Conservation (phyloP, 2,329 filamentous ascomycete genomes). For the Pseudogymnoascus sp. region DNA sequence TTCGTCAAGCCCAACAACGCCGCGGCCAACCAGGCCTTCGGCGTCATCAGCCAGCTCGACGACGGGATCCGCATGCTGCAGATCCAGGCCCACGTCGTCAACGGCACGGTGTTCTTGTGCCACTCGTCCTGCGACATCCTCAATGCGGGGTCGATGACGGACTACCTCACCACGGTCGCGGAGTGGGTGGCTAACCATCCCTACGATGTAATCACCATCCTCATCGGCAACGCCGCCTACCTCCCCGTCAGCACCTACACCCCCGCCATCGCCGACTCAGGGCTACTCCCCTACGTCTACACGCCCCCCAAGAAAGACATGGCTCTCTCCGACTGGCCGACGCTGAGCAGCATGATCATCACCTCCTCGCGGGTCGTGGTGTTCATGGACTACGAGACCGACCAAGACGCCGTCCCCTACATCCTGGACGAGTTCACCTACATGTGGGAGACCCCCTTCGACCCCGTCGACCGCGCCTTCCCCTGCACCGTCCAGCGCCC, state of each 20-base stretch:
- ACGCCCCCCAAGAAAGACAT: constrained; percentile 63
- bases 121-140: constrained; percentile 78
- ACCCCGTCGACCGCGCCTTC: constrained; percentile 52
- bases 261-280: constrained; percentile 60
- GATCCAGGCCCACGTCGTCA: constrained; percentile 55
- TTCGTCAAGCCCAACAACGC: constrained; percentile 64
- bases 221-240: constrained; percentile 78
- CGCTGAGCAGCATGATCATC: constrained; percentile 67
- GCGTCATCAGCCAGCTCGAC: constrained; percentile 63
- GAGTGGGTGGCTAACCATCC: constrained; percentile 69
- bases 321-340: constrained; percentile 72
- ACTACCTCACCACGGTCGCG: constrained; percentile 61
- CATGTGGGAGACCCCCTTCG: constrained; percentile 87
- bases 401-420: constrained; percentile 73
- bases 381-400: constrained; percentile 74
- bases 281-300: constrained; percentile 67
- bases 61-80: constrained; percentile 64
- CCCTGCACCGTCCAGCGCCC: constrained; percentile 75
- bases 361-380: constrained; percentile 63
- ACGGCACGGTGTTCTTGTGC: constrained; percentile 64
- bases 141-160: constrained; percentile 68
- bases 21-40: constrained; percentile 65
- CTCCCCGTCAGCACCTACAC: constrained; percentile 56
- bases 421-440: constrained; percentile 81
- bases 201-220: constrained; percentile 79